Percentiles rank a stretch among this genome's conserved stretches.
Evolutionary conservation across 148 eudicot genomes (phyloP).

Genomic region (Talinum fruticosum): DNA sequence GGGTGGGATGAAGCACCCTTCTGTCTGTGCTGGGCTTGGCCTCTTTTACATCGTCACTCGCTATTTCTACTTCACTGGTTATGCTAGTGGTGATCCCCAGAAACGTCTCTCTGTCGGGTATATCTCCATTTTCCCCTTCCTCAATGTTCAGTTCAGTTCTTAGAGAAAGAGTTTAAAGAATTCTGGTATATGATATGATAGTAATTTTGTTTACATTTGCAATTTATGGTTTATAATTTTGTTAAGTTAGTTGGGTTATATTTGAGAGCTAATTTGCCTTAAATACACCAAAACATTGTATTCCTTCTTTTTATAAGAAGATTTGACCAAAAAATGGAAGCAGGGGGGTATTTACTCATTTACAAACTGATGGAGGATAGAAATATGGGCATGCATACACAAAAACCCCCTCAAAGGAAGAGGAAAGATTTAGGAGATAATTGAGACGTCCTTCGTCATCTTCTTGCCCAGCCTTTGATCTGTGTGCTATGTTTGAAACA

Average conservation of each 20-base stretch:
- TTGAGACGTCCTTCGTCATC: not conserved
- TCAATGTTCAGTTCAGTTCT: not conserved
- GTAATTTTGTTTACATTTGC: not conserved
- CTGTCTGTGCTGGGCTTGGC: constrained; percentile 51
- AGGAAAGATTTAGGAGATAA: not conserved
- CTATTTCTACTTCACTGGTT: constrained; percentile 88
- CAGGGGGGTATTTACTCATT: not conserved
- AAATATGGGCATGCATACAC: not conserved
- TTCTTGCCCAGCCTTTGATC: not conserved
- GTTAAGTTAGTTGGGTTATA: not conserved
- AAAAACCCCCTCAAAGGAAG: not conserved
- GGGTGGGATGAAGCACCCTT: constrained; percentile 83
- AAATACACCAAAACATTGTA: not conserved
- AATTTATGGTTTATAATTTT: not conserved
- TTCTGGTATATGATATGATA: not conserved
- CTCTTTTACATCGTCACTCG: constrained; percentile 44
- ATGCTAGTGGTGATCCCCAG: constrained; percentile 70
- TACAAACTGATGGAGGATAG: not conserved
- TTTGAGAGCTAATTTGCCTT: not conserved
- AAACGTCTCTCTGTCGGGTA: constrained; percentile 74
- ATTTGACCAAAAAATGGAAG: not conserved
- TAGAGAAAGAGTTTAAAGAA: not conserved
- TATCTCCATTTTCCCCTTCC: not conserved
- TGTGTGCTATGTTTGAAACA: not conserved
- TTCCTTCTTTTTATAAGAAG: not conserved